Evolutionary conservation across 2,329 filamentous ascomycete species (phyloP).

Genomic region (Metarhizium rileyi): DNA sequence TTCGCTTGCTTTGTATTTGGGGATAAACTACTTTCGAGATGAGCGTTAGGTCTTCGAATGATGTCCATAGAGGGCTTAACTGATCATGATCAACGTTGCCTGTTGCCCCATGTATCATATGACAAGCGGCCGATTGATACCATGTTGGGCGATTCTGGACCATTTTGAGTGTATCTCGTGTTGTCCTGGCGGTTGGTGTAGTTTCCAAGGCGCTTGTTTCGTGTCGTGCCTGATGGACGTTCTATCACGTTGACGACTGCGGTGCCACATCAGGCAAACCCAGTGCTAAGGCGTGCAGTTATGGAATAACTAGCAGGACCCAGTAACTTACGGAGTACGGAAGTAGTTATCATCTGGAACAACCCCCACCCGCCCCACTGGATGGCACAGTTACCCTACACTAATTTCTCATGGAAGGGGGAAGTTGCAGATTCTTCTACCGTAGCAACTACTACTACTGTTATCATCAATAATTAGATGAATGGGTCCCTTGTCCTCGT

Average conservation of each 20-base stretch:
- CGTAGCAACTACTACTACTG: too few relatives aligned
- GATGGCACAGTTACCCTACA: too few relatives aligned
- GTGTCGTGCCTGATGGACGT: neutral
- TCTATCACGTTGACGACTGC: too few relatives aligned
- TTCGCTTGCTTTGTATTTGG: neutral
- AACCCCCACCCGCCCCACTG: too few relatives aligned
- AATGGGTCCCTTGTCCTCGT: neutral
- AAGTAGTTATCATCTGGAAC: too few relatives aligned
- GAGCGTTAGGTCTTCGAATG: slow-evolving; percentile 55
- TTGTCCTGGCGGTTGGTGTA: neutral
- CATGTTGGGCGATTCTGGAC: slow-evolving; percentile 33
- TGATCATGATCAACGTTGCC: slow-evolving; percentile 62
- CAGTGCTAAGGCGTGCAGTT: too few relatives aligned
- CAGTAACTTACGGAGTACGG: too few relatives aligned
- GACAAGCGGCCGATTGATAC: slow-evolving; percentile 57
- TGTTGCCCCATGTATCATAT: slow-evolving; percentile 60
- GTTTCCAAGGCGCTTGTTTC: neutral
- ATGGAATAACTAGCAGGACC: too few relatives aligned
- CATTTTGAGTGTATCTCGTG: slow-evolving; percentile 28
- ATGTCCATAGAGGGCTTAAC: slow-evolving; percentile 64
- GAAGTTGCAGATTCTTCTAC: too few relatives aligned
- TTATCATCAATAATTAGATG: too few relatives aligned
- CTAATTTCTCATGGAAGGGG: too few relatives aligned
- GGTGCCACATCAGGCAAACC: neutral
- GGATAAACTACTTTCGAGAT: slow-evolving; percentile 49